Conservation (phyloP, 805 yeast species). For the Clavispora phyllophila region DNA sequence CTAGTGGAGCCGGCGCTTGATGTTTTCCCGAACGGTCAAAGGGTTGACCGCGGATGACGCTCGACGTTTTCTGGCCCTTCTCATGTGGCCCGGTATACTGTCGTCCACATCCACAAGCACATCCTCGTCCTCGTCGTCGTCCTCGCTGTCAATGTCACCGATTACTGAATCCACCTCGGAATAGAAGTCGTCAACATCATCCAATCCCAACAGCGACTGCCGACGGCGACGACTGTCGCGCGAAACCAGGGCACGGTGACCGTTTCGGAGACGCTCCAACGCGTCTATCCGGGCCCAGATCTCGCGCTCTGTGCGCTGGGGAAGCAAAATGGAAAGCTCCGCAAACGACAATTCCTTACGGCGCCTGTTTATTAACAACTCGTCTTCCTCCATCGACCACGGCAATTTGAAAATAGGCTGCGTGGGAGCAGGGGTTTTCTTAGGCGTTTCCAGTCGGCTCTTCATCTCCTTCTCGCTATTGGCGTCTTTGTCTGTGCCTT, state of each 20-base stretch:
- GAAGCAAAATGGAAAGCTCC: slow-evolving; percentile 69
- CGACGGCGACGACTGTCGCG: slow-evolving; percentile 26
- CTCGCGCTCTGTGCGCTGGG: slow-evolving; percentile 69
- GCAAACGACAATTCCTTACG: slow-evolving; percentile 60
- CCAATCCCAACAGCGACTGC: slow-evolving; percentile 38
- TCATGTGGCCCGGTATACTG: slow-evolving; percentile 17
- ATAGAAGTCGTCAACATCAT: slow-evolving; percentile 40
- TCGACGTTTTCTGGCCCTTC: slow-evolving; percentile 24
- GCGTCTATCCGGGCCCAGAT: slow-evolving; percentile 57
- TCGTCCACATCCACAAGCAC: slow-evolving; percentile 37
- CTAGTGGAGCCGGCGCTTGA: slow-evolving; percentile 10
- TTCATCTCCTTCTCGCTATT: slow-evolving; percentile 1
- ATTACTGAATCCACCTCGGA: slow-evolving; percentile 38
- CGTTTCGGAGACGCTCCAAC: slow-evolving; percentile 17
- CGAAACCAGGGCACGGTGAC: slow-evolving; percentile 16
- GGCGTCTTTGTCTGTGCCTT: slow-evolving; percentile 1
- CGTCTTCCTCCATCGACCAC: slow-evolving; percentile 70
- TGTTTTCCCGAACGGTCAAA: slow-evolving; percentile 17
- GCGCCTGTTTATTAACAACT: slow-evolving; percentile 49
- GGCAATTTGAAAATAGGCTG: slow-evolving; percentile 29
- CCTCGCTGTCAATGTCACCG: slow-evolving; percentile 24
- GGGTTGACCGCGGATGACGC: slow-evolving; percentile 43
- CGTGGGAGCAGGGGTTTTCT: slow-evolving; percentile 1
- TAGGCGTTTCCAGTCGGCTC: slow-evolving; percentile 1
- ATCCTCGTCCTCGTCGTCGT: slow-evolving; percentile 31